Evolutionary conservation across 192 early-diverging fungal genomes (phyloP).

Genomic region (Oehlia diaphana): DNA sequence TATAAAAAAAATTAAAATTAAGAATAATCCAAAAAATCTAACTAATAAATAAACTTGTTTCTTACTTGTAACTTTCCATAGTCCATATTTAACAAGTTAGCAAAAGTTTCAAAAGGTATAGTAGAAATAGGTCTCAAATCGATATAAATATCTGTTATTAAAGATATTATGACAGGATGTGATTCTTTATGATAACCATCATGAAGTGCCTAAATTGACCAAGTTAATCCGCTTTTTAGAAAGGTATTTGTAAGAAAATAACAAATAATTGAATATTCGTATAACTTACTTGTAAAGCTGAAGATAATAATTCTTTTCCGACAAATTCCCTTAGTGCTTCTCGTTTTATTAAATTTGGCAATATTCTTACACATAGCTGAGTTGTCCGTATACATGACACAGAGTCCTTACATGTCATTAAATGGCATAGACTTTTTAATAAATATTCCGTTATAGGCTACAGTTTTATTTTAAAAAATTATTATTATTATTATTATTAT

Average conservation of each 20-base stretch:
- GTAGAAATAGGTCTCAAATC: conserved; percentile 2
- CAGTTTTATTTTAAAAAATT: not conserved
- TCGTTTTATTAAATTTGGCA: not conserved
- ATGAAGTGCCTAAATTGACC: conserved; percentile 15
- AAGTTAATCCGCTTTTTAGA: not conserved
- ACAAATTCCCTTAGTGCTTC: conserved; percentile 21
- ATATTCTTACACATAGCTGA: conserved; percentile 7
- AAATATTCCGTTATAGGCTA: conserved; percentile 14
- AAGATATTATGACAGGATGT: conserved; percentile 7
- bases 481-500: not conserved
- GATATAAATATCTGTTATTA: conserved; percentile 31
- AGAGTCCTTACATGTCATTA: conserved; percentile 23
- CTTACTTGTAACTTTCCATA: conserved; percentile 17
- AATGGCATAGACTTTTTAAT: conserved; percentile 17
- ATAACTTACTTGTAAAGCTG: conserved; percentile 15
- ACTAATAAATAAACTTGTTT: not conserved
- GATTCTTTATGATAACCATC: conserved; percentile 30
- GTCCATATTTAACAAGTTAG: conserved; percentile 12
- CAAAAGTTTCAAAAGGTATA: conserved; percentile 25
- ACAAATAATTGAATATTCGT: not conserved
- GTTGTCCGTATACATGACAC: not conserved
- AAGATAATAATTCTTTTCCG: conserved; percentile 6
- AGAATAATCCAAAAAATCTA: not conserved
- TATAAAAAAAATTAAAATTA: not conserved
- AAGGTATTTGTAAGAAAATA: not conserved